Conservation (phyloP, 1,284 basidiomycete species). For the Austroboletus novae-zelandiae region DNA sequence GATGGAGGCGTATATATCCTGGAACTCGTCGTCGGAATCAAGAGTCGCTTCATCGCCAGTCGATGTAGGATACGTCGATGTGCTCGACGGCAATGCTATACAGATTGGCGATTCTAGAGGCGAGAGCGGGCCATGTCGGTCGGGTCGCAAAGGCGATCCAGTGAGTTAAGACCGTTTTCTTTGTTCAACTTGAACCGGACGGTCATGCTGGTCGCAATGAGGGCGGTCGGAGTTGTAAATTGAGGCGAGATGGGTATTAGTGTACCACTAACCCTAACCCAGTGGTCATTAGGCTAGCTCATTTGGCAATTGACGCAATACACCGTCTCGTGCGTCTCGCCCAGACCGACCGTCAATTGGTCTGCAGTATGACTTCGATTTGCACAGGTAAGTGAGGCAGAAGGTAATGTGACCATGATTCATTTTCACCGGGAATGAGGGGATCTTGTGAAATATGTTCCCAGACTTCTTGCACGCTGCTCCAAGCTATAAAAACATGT, state of each 20-base stretch:
- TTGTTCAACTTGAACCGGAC: conserved; percentile 56
- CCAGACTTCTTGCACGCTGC: neutral
- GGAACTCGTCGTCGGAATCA: conserved; percentile 67
- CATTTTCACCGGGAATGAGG: neutral
- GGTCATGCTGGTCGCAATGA: conserved; percentile 36
- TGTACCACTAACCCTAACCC: too few species aligned
- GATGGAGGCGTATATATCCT: conserved; percentile 27
- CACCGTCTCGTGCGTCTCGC: too few species aligned
- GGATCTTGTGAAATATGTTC: neutral
- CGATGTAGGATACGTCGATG: conserved; percentile 66
- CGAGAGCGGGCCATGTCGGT: conserved; percentile 57
- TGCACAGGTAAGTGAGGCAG: conserved; percentile 3
- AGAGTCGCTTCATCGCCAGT: conserved; percentile 71
- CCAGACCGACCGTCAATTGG: too few species aligned
- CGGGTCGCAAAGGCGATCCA: conserved; percentile 50
- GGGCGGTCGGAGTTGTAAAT: too few species aligned
- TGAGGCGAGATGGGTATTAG: too few species aligned
- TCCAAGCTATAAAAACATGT: conserved; percentile 13
- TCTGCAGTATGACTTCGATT: too few species aligned
- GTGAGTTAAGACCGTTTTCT: conserved; percentile 49
- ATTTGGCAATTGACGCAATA: too few species aligned
- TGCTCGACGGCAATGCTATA: conserved; percentile 55
- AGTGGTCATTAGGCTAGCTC: too few species aligned
- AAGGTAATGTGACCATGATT: neutral
- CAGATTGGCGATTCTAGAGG: conserved; percentile 51